Evolutionary conservation across 371 early-diverging fungal genomes (phyloP), one percentile per base, ranked within the genome.

Genomic region (Chytridium lagenaria): DNA sequence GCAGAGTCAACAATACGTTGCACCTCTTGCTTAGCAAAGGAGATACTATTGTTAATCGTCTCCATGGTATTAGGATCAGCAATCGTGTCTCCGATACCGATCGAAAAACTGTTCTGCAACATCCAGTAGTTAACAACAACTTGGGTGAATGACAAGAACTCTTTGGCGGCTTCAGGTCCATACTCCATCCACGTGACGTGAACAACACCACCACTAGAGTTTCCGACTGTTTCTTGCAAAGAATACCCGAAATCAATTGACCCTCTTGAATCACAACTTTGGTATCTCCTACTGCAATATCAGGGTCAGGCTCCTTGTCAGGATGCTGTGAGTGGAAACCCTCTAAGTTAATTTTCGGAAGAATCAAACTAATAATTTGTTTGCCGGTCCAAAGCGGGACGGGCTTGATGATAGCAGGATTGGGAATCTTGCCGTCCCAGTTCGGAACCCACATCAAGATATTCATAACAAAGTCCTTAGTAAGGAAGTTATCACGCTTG

Each of bases 71-170:
- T 78, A 31, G 85, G 83, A 83, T 98, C 98, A 30, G 99, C 97
- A 80, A 99, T 93, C 1, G 99, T 97, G 81, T 99, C 99, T 73
- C 99, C 99, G 77, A 99, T 99, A 80, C 99, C 99, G 63, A 99
- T 95, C 81, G 97, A 95, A 79, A 99, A 99, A 3, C 96, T 92
- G 72, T 96, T 90, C 76, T 94, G 95, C 73, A 94, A 78, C 49
- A 99, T 83, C 97, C 98, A 99, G 83, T 94, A 92, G 85, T 98
- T 99, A 57, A 99, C 94, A 7, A 99, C 92, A 37, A 91, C 91
- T 80, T 99, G 99, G 61, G 93, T 89, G 72, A 95, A 94, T 79
- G 98, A 94, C 82, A 99, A 92, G 86, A 99, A 99, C 50, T 86
- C 82, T 76, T 92, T 95, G 31, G 96, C 91, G n/a, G 87, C 89